Conservation (phyloP, 176 grass and related monocot species). For the Lolium rigidum region DNA sequence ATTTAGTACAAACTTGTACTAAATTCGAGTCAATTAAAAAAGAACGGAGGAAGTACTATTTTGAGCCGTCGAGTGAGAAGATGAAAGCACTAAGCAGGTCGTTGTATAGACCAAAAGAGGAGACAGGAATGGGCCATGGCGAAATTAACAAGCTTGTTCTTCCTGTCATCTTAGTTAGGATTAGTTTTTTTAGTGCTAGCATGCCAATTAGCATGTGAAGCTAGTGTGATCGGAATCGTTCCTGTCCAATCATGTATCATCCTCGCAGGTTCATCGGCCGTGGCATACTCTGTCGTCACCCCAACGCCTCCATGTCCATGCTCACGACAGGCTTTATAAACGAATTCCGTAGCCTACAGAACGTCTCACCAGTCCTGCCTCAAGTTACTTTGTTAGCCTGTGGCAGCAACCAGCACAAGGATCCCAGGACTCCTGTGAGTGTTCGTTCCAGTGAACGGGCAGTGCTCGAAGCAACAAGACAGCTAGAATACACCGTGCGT, state of each 20-base stretch:
- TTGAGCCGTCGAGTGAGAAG: too few species aligned
- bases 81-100: too few species aligned
- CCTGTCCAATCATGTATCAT: slow-evolving; percentile 1
- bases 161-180: too few species aligned
- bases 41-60: too few species aligned
- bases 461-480: not conserved
- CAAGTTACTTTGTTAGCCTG: not conserved
- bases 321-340: not conserved
- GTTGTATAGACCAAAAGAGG: too few species aligned
- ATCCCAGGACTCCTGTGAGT: not conserved
- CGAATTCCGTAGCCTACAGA: not conserved
- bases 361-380: not conserved
- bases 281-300: not conserved
- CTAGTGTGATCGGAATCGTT: slow-evolving; percentile 18
- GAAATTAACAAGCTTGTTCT: not conserved
- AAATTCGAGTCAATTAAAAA: too few species aligned
- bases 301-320: not conserved
- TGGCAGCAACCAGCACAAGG: not conserved
- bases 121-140: too few species aligned
- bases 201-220: slow-evolving; percentile 38
- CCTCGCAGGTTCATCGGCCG: slow-evolving; percentile 18
- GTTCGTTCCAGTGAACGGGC: not conserved
- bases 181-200: not conserved
- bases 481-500: not conserved
- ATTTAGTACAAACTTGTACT: too few species aligned